A percentile compares a stretch with the other conserved stretches of the same genome.
phyloP scores from a whole-genome alignment of 2,329 filamentous ascomycete species.

The Arthrinium phaeospermum region DNA sequence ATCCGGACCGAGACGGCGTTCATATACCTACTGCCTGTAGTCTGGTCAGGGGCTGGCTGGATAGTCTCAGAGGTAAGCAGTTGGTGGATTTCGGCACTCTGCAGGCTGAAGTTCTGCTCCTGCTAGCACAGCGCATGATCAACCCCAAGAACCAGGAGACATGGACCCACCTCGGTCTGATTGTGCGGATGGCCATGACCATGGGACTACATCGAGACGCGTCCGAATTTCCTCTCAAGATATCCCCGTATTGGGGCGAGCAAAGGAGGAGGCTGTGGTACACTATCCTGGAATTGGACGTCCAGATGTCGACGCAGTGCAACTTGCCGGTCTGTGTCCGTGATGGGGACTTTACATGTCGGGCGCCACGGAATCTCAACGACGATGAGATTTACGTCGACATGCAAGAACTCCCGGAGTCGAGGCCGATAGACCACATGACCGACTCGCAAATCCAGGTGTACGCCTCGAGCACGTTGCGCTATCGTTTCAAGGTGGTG shows the following conservation, averaged over 20 bases:
- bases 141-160: conserved; percentile 54
- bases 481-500: conserved; percentile 54
- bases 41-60: conserved; percentile 60
- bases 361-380: conserved; percentile 58
- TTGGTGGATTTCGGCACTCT: conserved; percentile 58
- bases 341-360: conserved; percentile 59
- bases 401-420: conserved; percentile 54
- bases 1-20: conserved; percentile 60
- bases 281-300: conserved; percentile 61
- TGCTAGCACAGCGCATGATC: conserved; percentile 59
- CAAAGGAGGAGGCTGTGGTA: conserved; percentile 61
- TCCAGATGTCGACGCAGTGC: conserved; percentile 59
- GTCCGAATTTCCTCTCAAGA: conserved; percentile 55
- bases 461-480: conserved; percentile 57
- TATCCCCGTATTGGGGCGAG: conserved; percentile 58
- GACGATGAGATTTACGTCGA: conserved; percentile 55
- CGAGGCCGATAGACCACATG: conserved; percentile 56
- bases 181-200: conserved; percentile 63
- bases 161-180: conserved; percentile 61
- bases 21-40: conserved; percentile 63
- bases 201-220: conserved; percentile 65
- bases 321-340: conserved; percentile 58
- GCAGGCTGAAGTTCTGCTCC: conserved; percentile 59
- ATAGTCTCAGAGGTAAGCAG: conserved; percentile 57
- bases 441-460: conserved; percentile 61